Conservation (phyloP, 108 stramenopile genomes). For the Fragilaria radians region DNA sequence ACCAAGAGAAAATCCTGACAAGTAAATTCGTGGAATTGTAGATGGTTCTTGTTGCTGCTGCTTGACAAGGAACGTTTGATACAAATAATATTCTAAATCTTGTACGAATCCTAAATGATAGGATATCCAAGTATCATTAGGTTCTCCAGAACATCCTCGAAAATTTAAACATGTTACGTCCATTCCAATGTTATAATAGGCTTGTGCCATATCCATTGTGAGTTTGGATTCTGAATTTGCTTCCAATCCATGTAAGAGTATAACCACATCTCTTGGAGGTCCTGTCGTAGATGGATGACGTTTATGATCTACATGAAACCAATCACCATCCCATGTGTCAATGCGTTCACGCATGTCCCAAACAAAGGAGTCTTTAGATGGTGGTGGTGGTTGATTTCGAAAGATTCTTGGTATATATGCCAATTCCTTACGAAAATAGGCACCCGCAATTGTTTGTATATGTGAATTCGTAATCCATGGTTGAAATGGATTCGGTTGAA, state of each 20-base stretch:
- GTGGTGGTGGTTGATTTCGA: no score
- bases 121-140: slow-evolving; percentile 43
- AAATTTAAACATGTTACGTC: slow-evolving; percentile 78
- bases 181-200: slow-evolving; percentile 40
- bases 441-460: no score
- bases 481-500: no score
- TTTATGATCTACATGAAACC: slow-evolving; percentile 67
- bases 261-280: slow-evolving; percentile 21
- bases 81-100: slow-evolving; percentile 66
- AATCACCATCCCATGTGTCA: slow-evolving; percentile 56
- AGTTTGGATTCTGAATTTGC: slow-evolving; percentile 55
- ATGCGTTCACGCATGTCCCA: slow-evolving; percentile 60
- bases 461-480: no score
- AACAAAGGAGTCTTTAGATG: no score
- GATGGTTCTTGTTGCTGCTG: slow-evolving; percentile 8
- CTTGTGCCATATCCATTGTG: slow-evolving; percentile 45
- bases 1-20: slow-evolving; percentile 86
- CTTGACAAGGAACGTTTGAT: slow-evolving; percentile 18
- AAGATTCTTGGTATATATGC: no score
- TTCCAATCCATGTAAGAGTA: slow-evolving; percentile 74
- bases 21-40: slow-evolving; percentile 53
- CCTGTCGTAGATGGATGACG: background rate
- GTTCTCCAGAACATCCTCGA: slow-evolving; percentile 73
- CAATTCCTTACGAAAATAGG: no score
- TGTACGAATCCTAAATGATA: slow-evolving; percentile 93